Conservation (phyloP, 2,329 filamentous ascomycete species). For the Penicillium crustosum region DNA sequence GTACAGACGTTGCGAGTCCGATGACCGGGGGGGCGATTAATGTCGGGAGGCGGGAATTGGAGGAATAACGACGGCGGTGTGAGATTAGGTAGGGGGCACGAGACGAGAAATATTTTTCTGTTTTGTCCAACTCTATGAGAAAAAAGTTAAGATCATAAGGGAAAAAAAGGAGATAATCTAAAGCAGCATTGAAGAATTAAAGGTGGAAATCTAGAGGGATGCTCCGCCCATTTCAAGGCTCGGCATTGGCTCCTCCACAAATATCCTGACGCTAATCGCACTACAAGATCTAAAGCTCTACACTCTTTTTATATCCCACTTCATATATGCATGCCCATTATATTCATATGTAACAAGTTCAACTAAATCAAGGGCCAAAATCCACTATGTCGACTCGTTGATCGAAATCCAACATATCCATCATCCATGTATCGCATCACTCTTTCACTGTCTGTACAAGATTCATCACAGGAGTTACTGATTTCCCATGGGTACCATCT, state of each 20-base stretch:
- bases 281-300: neutral
- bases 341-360: neutral
- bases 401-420: neutral
- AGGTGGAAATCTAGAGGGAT: slow-evolving; percentile 22
- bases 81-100: neutral
- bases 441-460: slow-evolving; percentile 2
- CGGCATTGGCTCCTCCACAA: slow-evolving; percentile 13
- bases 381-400: slow-evolving; percentile 3
- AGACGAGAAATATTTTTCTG: neutral
- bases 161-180: neutral
- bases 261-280: neutral
- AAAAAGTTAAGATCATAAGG: neutral
- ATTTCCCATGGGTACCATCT: neutral
- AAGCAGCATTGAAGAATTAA: neutral
- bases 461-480: neutral
- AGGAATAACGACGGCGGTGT: neutral
- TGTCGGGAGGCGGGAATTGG: neutral
- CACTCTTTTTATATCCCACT: neutral
- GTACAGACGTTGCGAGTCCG: slow-evolving; percentile 9
- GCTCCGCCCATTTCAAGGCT: slow-evolving; percentile 24
- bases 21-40: slow-evolving; percentile 2
- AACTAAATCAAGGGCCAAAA: neutral
- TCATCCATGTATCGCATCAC: slow-evolving; percentile 8
- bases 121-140: neutral
- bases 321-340: neutral